These are phyloP conservation scores for Kodamaea jinghongensis DNA, from an alignment of 805 yeast genomes.

Conservation along the genomic window DNA sequence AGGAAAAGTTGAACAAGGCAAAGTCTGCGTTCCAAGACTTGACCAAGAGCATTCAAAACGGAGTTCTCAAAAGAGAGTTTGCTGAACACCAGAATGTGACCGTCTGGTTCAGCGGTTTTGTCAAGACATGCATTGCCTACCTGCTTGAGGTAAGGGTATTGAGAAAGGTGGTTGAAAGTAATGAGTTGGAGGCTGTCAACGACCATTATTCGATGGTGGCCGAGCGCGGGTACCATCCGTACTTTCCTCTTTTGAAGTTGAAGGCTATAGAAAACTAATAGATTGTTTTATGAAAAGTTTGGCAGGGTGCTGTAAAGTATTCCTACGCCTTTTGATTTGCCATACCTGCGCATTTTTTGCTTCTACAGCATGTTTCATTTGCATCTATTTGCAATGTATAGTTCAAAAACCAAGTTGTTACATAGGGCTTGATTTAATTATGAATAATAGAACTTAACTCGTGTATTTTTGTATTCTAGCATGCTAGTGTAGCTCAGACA, in stretches of 20 bases:
- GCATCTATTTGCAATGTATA: too few relatives aligned
- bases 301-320: too few relatives aligned
- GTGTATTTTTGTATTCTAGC: too few relatives aligned
- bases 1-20: slow-evolving; percentile 9
- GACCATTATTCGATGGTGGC: slow-evolving; percentile 11
- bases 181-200: slow-evolving; percentile 3
- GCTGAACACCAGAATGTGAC: slow-evolving; percentile 5
- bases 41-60: slow-evolving; percentile 2
- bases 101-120: slow-evolving; percentile 19
- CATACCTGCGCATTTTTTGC: too few relatives aligned
- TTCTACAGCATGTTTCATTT: too few relatives aligned
- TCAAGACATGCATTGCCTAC: slow-evolving; percentile 16
- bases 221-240: slow-evolving; percentile 20
- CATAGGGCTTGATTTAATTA: too few relatives aligned
- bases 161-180: slow-evolving; percentile 8
- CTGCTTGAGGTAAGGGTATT: slow-evolving; percentile 14
- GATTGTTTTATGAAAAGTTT: too few relatives aligned
- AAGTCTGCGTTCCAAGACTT: slow-evolving; percentile 1
- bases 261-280: not conserved
- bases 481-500: too few relatives aligned
- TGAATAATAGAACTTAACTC: too few relatives aligned
- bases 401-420: too few relatives aligned
- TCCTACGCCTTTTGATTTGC: too few relatives aligned
- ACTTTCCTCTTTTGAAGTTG: slow-evolving; percentile 22
- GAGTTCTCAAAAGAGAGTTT: slow-evolving; percentile 5